Evolutionary conservation across 1,284 basidiomycete species (phyloP).

Genomic region (Dichomitus squalens): DNA sequence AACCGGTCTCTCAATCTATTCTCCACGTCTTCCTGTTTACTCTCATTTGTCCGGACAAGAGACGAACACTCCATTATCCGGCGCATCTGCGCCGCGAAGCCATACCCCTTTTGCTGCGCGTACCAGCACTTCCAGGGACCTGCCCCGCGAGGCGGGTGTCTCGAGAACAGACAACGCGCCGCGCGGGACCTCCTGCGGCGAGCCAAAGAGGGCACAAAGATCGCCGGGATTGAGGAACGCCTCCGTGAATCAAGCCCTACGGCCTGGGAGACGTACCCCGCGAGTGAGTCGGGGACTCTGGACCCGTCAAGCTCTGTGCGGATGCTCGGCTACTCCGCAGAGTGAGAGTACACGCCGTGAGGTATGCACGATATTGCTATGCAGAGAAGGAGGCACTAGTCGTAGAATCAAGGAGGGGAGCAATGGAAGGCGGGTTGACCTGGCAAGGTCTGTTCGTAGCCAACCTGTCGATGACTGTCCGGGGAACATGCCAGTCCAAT

Average conservation of each 20-base stretch:
- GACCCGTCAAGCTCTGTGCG: slow-evolving; percentile 39
- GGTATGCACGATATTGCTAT: neutral
- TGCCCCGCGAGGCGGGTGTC: slow-evolving; percentile 30
- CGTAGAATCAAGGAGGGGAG: slow-evolving; percentile 29
- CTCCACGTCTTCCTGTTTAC: slow-evolving; percentile 28
- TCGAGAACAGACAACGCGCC: slow-evolving; percentile 30
- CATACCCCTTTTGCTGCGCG: slow-evolving; percentile 51
- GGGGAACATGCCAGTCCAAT: slow-evolving; percentile 16
- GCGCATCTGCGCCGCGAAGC: slow-evolving; percentile 38
- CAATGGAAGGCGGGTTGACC: slow-evolving; percentile 38
- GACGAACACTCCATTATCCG: slow-evolving; percentile 11
- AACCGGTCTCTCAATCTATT: slow-evolving; percentile 2
- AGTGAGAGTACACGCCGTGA: slow-evolving; percentile 18
- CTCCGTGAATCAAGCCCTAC: slow-evolving; percentile 24
- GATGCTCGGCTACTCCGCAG: slow-evolving; percentile 31
- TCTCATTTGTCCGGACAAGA: slow-evolving; percentile 22
- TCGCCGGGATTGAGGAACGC: slow-evolving; percentile 44
- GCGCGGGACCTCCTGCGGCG: slow-evolving; percentile 44
- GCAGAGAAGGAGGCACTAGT: slow-evolving; percentile 6
- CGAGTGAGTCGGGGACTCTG: slow-evolving; percentile 44
- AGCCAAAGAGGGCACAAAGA: slow-evolving; percentile 45
- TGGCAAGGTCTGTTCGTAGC: slow-evolving; percentile 41
- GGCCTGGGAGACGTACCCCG: slow-evolving; percentile 19
- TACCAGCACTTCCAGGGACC: slow-evolving; percentile 49
- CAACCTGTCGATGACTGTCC: slow-evolving; percentile 30